phyloP scores from a whole-genome alignment of 2,329 filamentous ascomycete genomes.

The Colletotrichum sp. region DNA sequence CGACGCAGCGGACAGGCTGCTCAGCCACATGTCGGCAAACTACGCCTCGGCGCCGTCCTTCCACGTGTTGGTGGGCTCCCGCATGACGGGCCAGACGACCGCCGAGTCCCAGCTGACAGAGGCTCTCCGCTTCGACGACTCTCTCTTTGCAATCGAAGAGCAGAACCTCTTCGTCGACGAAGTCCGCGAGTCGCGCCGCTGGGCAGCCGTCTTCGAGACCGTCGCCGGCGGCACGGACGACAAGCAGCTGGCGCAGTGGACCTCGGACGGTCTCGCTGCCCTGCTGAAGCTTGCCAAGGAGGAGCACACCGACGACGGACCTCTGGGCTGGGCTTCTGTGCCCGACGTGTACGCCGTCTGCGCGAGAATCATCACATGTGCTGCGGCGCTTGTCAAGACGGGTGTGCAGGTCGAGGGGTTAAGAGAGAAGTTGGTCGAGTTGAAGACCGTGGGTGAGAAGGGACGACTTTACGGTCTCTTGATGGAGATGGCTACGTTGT shows the following conservation, averaged over 20 bases:
- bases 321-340: conserved; percentile 75
- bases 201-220: conserved; percentile 58
- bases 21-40: conserved; percentile 42
- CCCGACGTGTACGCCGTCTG: conserved; percentile 70
- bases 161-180: conserved; percentile 95
- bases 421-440: background rate
- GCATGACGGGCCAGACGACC: conserved; percentile 44
- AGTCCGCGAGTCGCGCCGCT: conserved; percentile 73
- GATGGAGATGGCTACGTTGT: conserved; percentile 10
- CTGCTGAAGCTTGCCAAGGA: conserved; percentile 36
- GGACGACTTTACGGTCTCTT: conserved; percentile 20
- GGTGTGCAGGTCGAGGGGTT: background rate
- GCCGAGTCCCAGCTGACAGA: conserved; percentile 44
- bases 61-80: conserved; percentile 40
- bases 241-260: conserved; percentile 50
- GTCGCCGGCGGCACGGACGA: conserved; percentile 13
- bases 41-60: conserved; percentile 44
- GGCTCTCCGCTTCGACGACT: conserved; percentile 62
- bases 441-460: conserved; percentile 3
- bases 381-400: conserved; percentile 33
- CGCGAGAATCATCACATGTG: conserved; percentile 47
- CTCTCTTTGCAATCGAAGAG: conserved; percentile 86
- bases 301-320: conserved; percentile 55
- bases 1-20: conserved; percentile 50
- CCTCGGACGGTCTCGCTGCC: conserved; percentile 49